Conservation (phyloP, 768 basidiomycete genomes). For the Kwoniella pini region DNA sequence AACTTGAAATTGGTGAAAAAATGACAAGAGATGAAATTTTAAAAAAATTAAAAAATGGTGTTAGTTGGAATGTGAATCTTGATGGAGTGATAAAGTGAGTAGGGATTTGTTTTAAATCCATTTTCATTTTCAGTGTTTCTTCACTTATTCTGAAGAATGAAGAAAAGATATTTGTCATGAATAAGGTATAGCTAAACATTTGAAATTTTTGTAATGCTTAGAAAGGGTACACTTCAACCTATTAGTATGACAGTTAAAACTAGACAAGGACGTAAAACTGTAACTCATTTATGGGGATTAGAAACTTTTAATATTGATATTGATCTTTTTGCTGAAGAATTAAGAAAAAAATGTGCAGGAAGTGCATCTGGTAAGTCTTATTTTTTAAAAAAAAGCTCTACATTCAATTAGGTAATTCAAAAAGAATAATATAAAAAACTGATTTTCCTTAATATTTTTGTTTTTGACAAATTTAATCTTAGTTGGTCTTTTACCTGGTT, state of each 20-base stretch:
- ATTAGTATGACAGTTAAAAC: slow-evolving; percentile 70
- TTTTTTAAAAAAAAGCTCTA: no score
- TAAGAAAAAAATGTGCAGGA: slow-evolving; percentile 74
- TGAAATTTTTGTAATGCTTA: slow-evolving; percentile 45
- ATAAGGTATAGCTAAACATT: slow-evolving; percentile 28
- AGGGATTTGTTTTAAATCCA: neutral
- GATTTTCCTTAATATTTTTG: no score
- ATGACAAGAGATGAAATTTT: slow-evolving; percentile 56
- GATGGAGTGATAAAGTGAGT: slow-evolving; percentile 54
- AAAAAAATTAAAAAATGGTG: slow-evolving; percentile 47
- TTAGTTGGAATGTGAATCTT: slow-evolving; percentile 49
- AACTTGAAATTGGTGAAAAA: slow-evolving; percentile 46
- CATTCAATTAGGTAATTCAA: no score
- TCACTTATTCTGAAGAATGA: no score
- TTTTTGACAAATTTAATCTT: neutral
- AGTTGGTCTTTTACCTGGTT: slow-evolving; percentile 41
- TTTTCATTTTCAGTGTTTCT: no score
- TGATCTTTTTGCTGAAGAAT: slow-evolving; percentile 74
- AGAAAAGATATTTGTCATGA: no score
- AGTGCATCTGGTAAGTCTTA: slow-evolving; percentile 70
- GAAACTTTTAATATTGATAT: slow-evolving; percentile 73
- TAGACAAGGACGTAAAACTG: slow-evolving; percentile 75
- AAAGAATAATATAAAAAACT: no score
- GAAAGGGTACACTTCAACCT: slow-evolving; percentile 74
- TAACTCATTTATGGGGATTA: slow-evolving; percentile 74